A percentile compares a stretch with the other conserved stretches of the same genome.
Evolutionary conservation across 345 rosid genomes (phyloP).

Genomic region (Acer yangbiense): DNA sequence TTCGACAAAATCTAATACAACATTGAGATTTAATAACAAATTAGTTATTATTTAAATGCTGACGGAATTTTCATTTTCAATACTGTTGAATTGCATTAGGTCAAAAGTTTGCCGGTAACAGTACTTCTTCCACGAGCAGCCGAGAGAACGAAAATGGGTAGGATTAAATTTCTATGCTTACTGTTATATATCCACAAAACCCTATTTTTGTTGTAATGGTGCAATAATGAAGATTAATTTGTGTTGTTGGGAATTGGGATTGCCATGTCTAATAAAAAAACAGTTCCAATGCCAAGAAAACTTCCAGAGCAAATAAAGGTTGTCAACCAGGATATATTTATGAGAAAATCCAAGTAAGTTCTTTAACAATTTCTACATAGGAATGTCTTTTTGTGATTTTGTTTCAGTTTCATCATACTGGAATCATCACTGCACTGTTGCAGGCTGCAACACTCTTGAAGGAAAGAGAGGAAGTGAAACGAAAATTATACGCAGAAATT

Average conservation of each 20-base stretch:
- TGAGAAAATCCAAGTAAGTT: conserved; percentile 17
- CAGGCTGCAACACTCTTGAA: too few species aligned
- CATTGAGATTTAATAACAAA: too few species aligned
- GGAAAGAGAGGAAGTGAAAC: too few species aligned
- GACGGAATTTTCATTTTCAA: not conserved
- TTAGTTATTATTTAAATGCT: not conserved
- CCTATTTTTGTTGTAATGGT: not conserved
- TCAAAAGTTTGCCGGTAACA: not conserved
- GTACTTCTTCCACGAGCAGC: not conserved
- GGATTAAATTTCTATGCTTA: not conserved
- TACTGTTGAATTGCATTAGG: not conserved
- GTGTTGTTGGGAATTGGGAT: conserved; percentile 6
- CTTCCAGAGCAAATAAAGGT: not conserved
- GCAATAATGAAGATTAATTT: not conserved
- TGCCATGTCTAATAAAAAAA: not conserved
- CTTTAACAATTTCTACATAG: not conserved
- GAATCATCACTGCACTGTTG: too few species aligned
- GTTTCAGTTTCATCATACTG: too few species aligned
- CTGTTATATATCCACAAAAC: not conserved
- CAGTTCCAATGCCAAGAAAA: not conserved
- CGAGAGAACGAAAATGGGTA: not conserved
- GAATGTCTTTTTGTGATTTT: too few species aligned
- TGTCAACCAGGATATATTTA: too few species aligned
- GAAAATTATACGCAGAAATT: too few species aligned
- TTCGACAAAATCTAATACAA: too few species aligned